Evolutionary conservation across 2,329 filamentous ascomycete genomes (phyloP).

Genomic region (Didymella exigua): DNA sequence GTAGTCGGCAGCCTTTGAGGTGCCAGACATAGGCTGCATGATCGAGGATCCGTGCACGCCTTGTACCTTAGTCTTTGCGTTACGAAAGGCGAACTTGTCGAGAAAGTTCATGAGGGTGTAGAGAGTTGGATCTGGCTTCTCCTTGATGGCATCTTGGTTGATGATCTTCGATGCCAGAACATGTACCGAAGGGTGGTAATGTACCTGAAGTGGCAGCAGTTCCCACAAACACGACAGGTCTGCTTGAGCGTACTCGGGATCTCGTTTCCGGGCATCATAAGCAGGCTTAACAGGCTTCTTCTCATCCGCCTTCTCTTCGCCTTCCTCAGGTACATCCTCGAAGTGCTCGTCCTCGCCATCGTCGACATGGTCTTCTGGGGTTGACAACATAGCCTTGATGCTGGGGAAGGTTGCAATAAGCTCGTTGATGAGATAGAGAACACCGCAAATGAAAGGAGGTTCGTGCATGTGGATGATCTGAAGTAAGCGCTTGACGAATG

Average conservation of each 20-base stretch:
- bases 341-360: constrained; percentile 77
- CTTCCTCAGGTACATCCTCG: constrained; percentile 64
- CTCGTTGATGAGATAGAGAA: constrained; percentile 88
- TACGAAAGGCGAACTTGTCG: constrained; percentile 98
- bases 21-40: constrained; percentile 87
- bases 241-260: constrained; percentile 91
- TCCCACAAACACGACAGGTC: constrained; percentile 95
- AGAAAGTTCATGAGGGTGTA: constrained; percentile 95
- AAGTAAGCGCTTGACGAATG: constrained; percentile 91
- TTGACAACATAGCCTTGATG: constrained; percentile 71
- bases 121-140: constrained; percentile 87
- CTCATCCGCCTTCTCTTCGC: constrained; percentile 34
- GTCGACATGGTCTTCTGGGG: constrained; percentile 75
- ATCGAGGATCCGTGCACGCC: constrained; percentile 80
- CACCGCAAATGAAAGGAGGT: constrained; percentile 87
- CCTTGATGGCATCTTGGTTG: constrained; percentile 70
- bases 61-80: constrained; percentile 71
- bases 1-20: constrained; percentile 63
- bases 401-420: constrained; percentile 80
- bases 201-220: constrained; percentile 75
- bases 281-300: constrained; percentile 23
- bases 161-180: constrained; percentile 79
- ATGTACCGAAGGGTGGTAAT: constrained; percentile 92
- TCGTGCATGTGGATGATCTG: constrained; percentile 89
- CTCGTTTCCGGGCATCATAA: constrained; percentile 89